Conservation (phyloP, 1,284 basidiomycete genomes). For the Fomitopsis schrenkii region DNA sequence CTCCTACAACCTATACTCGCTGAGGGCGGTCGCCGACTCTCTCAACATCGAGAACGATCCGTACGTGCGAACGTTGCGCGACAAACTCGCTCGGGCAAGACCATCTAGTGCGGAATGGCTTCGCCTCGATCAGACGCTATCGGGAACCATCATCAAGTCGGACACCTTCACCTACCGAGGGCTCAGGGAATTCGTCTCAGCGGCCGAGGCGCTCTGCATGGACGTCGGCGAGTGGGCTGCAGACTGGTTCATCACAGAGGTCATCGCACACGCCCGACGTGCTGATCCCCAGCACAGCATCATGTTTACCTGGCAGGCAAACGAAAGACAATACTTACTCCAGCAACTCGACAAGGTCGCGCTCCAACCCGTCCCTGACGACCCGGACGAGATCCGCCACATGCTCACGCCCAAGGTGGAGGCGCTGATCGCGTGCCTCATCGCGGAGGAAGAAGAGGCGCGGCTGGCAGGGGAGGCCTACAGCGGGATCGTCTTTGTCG, state of each 20-base stretch:
- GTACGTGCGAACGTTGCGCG: slow-evolving; percentile 47
- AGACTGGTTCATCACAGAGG: slow-evolving; percentile 67
- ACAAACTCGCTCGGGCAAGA: slow-evolving; percentile 35
- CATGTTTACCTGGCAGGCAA: slow-evolving; percentile 47
- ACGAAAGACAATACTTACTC: slow-evolving; percentile 59
- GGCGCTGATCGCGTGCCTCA: slow-evolving; percentile 50
- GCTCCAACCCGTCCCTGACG: slow-evolving; percentile 42
- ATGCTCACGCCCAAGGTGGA: slow-evolving; percentile 55
- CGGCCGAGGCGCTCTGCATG: slow-evolving; percentile 51
- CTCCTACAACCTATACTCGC: slow-evolving; percentile 49
- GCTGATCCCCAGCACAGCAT: slow-evolving; percentile 44
- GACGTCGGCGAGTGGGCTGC: slow-evolving; percentile 71
- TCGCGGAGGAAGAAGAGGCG: slow-evolving; percentile 50
- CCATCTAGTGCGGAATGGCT: slow-evolving; percentile 36
- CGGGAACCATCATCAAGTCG: slow-evolving; percentile 50
- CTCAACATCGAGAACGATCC: slow-evolving; percentile 67
- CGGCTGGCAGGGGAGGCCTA: slow-evolving; percentile 51
- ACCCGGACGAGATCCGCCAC: slow-evolving; percentile 42
- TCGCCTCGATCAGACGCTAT: slow-evolving; percentile 61
- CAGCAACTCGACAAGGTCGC: slow-evolving; percentile 40
- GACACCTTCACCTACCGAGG: slow-evolving; percentile 65
- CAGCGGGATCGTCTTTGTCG: slow-evolving; percentile 71
- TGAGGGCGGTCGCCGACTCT: slow-evolving; percentile 37
- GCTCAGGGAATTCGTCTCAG: slow-evolving; percentile 49
- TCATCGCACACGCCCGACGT: slow-evolving; percentile 46